Evolutionary conservation across 805 yeast species (phyloP), one percentile per base, ranked within the genome.

Genomic region (Nakazawaea molendinolei): DNA sequence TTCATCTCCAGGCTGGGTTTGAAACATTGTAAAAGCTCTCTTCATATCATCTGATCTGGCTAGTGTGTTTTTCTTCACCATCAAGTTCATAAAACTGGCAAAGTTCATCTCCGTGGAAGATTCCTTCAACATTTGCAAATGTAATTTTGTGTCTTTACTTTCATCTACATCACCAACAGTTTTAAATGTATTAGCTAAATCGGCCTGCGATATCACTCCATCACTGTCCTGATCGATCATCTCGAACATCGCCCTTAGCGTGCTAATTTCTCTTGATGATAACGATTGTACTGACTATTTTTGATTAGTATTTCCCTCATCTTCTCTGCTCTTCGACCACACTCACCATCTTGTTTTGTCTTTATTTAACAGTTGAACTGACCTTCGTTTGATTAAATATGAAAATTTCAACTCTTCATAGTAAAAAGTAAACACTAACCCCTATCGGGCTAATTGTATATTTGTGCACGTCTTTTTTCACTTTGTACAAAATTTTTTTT

Each of bases 151-250:
- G 4, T 58, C 49, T 2, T 32, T 24, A 7, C 29, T 23, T 16
- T 23, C 21, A 2, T 58, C 51, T 2, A 58, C 59, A 31, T 72
- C 67, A 1, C 79, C 83, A 12, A 80, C 44, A 8, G 72, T 69
- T 27, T 68, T 61, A 43, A 76, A 67, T 13, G 79, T 64, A 16
- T 69, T 63, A 25, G 58, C 61, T 36, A 89, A 49, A 54, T 84
- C 92, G 1, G 63, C 53, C 21, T 56, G 50, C 1, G 80, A 61
- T 28, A 84, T 75, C 4, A 56, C 51, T 2, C 86, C 86, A 49
- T 87, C 94, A 18, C 80, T 76, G 42, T 89, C 90, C 24, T 81
- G 81, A 51, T 89, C 96, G 6, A 89, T 74, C 46, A 85, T 55
- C 20, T 84, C 76, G 55, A 87, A 89, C 1, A 92, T 77, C 45